Evolutionary conservation across 2,329 filamentous ascomycete species (phyloP).

Genomic region (Aspergillus uvarum): DNA sequence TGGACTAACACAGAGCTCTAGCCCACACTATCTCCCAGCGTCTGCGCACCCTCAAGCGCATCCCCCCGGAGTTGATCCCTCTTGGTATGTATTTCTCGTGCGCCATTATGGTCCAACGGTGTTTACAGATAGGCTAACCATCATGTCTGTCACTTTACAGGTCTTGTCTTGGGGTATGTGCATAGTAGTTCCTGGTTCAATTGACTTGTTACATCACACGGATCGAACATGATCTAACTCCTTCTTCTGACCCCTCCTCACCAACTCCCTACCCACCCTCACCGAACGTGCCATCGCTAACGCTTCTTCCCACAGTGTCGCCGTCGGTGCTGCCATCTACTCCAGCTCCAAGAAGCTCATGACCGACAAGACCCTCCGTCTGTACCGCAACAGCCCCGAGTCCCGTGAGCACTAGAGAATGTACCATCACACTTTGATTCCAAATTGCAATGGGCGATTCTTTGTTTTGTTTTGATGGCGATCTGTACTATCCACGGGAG

Average conservation of each 20-base stretch:
- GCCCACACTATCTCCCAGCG: slow-evolving; percentile 97
- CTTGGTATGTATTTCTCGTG: slow-evolving; percentile 65
- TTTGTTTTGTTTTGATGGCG: slow-evolving; percentile 24
- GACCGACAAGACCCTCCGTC: slow-evolving; percentile 88
- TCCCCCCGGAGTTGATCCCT: slow-evolving; percentile 91
- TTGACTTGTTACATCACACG: slow-evolving; percentile 8
- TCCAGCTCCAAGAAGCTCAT: slow-evolving; percentile 78
- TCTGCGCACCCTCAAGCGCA: slow-evolving; percentile 81
- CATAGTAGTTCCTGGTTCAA: slow-evolving; percentile 9
- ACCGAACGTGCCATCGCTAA: slow-evolving; percentile 19
- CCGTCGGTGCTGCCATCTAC: slow-evolving; percentile 77
- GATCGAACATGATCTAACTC: slow-evolving; percentile 6
- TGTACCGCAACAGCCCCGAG: slow-evolving; percentile 66
- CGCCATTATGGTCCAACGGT: slow-evolving; percentile 2
- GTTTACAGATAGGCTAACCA: slow-evolving; percentile 10
- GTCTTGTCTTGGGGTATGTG: slow-evolving; percentile 80
- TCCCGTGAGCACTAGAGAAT: slow-evolving; percentile 39
- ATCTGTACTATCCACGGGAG: slow-evolving; percentile 33
- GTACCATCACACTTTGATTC: slow-evolving; percentile 35
- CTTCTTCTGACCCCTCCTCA: slow-evolving; percentile 8
- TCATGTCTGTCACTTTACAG: slow-evolving; percentile 49
- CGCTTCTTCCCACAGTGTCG: slow-evolving; percentile 49
- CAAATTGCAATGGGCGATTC: slow-evolving; percentile 30
- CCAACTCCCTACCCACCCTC: slow-evolving; percentile 17
- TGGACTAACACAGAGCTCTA: slow-evolving; percentile 45